A percentile compares a stretch with the other conserved stretches of the same genome.
These are phyloP conservation scores for Aphanoascus verrucosus DNA, from an alignment of 2,329 filamentous ascomycete genomes.

Conservation along the genomic window DNA sequence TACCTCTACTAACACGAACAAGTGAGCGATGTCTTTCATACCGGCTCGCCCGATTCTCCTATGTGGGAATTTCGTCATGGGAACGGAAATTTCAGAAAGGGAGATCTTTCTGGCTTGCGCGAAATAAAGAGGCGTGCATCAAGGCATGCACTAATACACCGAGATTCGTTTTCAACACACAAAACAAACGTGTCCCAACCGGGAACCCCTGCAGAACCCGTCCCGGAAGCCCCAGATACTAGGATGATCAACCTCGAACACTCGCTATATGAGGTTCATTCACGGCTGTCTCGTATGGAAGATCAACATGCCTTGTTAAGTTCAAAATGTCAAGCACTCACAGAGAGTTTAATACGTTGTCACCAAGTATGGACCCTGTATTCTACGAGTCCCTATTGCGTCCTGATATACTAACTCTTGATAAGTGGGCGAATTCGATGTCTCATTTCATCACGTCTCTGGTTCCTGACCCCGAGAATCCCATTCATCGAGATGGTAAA, in stretches of 20 bases:
- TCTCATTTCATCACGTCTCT: constrained; percentile 63
- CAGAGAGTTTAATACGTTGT: constrained; percentile 67
- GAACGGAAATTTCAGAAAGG: constrained; percentile 91
- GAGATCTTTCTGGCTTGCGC: constrained; percentile 77
- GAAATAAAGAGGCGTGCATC: constrained; percentile 95
- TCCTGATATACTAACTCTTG: constrained; percentile 9
- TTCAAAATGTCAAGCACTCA: constrained; percentile 67
- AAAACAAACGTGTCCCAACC: constrained; percentile 68
- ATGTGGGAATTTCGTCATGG: constrained; percentile 99
- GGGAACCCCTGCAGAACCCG: constrained; percentile 72
- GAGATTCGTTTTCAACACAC: constrained; percentile 72
- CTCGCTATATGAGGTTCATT: constrained; percentile 66
- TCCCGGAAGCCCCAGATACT: constrained; percentile 67
- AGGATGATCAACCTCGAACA: constrained; percentile 69
- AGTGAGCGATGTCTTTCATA: constrained; percentile 99
- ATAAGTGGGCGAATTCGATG: constrained; percentile 72
- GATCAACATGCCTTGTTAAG: constrained; percentile 71
- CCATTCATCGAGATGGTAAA: constrained; percentile 73
- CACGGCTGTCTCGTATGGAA: constrained; percentile 67
- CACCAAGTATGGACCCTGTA: constrained; percentile 45
- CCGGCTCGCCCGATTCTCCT: constrained; percentile 80
- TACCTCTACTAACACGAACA: neutral
- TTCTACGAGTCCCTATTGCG: neutral
- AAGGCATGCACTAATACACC: constrained; percentile 81
- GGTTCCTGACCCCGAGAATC: constrained; percentile 63